A percentile compares a stretch with the other conserved stretches of the same genome.
These are phyloP conservation scores for Penicillium ucsense DNA, from an alignment of 495 filamentous ascomycete genomes.

Conservation along the genomic window DNA sequence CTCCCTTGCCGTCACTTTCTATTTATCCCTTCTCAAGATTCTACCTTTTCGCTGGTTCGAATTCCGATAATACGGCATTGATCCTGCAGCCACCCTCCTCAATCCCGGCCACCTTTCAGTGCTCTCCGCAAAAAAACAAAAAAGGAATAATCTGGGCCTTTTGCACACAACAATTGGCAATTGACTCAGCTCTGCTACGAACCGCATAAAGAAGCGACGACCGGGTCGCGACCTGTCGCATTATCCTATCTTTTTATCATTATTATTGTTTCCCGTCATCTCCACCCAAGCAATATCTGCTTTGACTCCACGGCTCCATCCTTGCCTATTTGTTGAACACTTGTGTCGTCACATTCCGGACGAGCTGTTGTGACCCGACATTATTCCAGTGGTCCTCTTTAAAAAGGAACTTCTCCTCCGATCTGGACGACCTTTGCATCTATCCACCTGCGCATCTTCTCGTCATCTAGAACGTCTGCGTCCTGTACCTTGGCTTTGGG, in stretches of 20 bases:
- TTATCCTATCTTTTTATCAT: slow-evolving; percentile 7
- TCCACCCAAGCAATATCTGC: neutral
- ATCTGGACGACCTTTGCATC: slow-evolving; percentile 34
- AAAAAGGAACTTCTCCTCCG: slow-evolving; percentile 30
- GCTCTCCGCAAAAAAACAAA: too few relatives aligned
- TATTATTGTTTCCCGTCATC: neutral
- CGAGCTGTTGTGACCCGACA: slow-evolving; percentile 24
- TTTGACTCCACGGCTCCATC: neutral
- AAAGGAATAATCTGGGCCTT: too few relatives aligned
- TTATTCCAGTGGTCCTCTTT: slow-evolving; percentile 27
- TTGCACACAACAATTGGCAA: too few relatives aligned
- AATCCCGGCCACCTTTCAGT: neutral
- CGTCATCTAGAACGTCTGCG: slow-evolving; percentile 17
- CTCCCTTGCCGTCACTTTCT: slow-evolving; percentile 29
- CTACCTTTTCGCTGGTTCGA: slow-evolving; percentile 23
- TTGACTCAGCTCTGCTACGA: slow-evolving; percentile 6
- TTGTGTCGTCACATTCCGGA: slow-evolving; percentile 37
- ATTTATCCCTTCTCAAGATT: slow-evolving; percentile 14
- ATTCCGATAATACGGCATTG: slow-evolving; percentile 25
- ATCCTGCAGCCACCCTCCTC: slow-evolving; percentile 23
- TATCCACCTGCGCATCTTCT: slow-evolving; percentile 18
- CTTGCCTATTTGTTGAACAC: slow-evolving; percentile 14
- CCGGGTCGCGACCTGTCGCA: slow-evolving; percentile 20
- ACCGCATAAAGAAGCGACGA: slow-evolving; percentile 21
- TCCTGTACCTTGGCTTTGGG: slow-evolving; percentile 3